A percentile compares a stretch with the other conserved stretches of the same genome.
Evolutionary conservation across 495 filamentous ascomycete species (phyloP).

Genomic region (Penicillium nucicola): DNA sequence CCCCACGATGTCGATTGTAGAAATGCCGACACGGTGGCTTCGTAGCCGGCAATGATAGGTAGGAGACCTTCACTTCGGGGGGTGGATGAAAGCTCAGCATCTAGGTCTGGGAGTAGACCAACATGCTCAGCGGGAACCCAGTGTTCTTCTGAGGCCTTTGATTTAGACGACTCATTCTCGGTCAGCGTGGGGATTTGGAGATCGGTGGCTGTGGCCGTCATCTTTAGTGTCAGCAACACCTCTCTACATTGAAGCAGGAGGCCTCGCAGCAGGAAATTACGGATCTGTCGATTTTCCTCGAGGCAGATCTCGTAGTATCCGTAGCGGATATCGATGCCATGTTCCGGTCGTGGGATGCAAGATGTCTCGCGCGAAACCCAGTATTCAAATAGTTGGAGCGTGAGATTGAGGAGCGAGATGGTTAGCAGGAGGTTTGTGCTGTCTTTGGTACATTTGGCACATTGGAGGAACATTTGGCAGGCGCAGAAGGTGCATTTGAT

Average conservation of each 20-base stretch:
- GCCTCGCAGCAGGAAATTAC: conserved; percentile 28
- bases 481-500: conserved; percentile 32
- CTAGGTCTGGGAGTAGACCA: conserved; percentile 4
- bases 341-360: conserved; percentile 14
- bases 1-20: conserved; percentile 27
- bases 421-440: conserved; percentile 29
- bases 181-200: conserved; percentile 10
- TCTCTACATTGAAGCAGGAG: conserved; percentile 32
- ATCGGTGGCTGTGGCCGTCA: conserved; percentile 11
- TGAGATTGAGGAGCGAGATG: conserved; percentile 33
- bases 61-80: conserved; percentile 26
- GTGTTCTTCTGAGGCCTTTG: conserved; percentile 5
- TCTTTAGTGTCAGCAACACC: conserved; percentile 24
- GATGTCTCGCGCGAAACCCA: conserved; percentile 31
- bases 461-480: conserved; percentile 37
- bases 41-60: conserved; percentile 32
- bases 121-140: conserved; percentile 10
- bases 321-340: conserved; percentile 27
- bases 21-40: conserved; percentile 32
- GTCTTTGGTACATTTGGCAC: conserved; percentile 35
- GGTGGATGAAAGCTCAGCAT: conserved; percentile 1
- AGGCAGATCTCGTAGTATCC: conserved; percentile 38
- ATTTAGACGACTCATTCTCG: conserved; percentile 5
- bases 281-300: conserved; percentile 34
- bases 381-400: conserved; percentile 35